These are phyloP conservation scores for Orychophragmus violaceus DNA, from an alignment of 345 rosid genomes.

Conservation along the genomic window DNA sequence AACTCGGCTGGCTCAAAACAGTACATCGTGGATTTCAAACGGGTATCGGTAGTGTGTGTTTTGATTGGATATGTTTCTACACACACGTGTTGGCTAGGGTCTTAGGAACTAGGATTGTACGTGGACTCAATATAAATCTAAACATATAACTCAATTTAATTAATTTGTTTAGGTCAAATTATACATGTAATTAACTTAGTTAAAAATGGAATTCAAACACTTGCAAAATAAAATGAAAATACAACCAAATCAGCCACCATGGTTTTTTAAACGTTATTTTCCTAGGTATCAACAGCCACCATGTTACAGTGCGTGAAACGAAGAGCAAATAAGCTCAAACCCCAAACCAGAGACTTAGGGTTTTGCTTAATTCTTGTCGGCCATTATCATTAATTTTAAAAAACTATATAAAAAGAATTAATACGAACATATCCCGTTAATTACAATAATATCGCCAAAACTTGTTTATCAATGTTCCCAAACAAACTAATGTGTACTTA, in stretches of 20 bases:
- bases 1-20: neutral
- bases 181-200: neutral
- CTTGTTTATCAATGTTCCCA: constrained; percentile 19
- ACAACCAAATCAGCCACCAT: constrained; percentile 13
- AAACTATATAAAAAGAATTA: neutral
- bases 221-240: neutral
- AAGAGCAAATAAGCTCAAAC: constrained; percentile 26
- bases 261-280: no score
- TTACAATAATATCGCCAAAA: constrained; percentile 31
- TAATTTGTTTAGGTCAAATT: neutral
- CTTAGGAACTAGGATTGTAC: neutral
- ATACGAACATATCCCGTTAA: constrained; percentile 27
- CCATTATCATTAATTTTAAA: constrained; percentile 9
- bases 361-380: constrained; percentile 31
- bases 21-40: neutral
- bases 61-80: neutral
- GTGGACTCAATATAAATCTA: no score
- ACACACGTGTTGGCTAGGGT: neutral
- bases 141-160: no score
- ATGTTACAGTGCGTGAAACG: constrained; percentile 31
- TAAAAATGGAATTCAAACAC: neutral
- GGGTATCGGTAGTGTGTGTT: neutral
- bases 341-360: constrained; percentile 30
- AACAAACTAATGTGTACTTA: neutral
- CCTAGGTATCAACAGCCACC: no score